Evolutionary conservation across 2,329 filamentous ascomycete species (phyloP), one percentile per base, ranked within the genome.

Genomic region (Fusarium oligoseptatum): DNA sequence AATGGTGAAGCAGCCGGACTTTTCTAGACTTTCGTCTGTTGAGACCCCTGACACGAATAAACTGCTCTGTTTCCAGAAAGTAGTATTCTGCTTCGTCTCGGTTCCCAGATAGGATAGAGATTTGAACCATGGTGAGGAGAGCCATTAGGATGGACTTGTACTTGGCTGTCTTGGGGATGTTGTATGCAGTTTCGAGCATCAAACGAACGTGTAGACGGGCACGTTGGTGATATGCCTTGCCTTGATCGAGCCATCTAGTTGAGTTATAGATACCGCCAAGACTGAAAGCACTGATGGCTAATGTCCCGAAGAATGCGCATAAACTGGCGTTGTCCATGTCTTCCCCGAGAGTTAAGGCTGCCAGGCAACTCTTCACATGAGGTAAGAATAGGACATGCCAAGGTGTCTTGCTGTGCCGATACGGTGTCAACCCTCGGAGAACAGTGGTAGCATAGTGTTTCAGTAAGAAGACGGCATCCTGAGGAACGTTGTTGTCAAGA

Each of bases 91-190:
- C 70, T 17, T 74, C 60, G 6, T 69, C 64, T 8, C 60, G 60
- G 14, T 75, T 66, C 0, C 73, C 73, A 3, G 67, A 55, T 0
- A 76, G 61, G 1, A 74, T 22, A 0, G 67, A 72, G 1, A 75
- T 61, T 15, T 75, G 73, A 0, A 76, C 64, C 70, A 75, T 76
- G 0, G 73, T 76, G 8, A 75, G 60, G 1, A 75, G 73, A 6
- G 73, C 73, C 58, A 75, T 75, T 0, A 75, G 61, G 1, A 75
- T 66, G 1, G 67, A 76, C 41, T 75, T 75, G 41, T 75, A 75
- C 12, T 76, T 75, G 0, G 73, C 73, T 7, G 10, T 52, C 10
- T 75, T 75, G 1, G 73, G 73, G 1, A 74, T 41, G 3, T 71
- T 48, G 3, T 76, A 76, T 12, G 70, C 73, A 0, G 64, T 71